phyloP scores from a whole-genome alignment of 2,329 filamentous ascomycete species.

The Colletotrichum horii region DNA sequence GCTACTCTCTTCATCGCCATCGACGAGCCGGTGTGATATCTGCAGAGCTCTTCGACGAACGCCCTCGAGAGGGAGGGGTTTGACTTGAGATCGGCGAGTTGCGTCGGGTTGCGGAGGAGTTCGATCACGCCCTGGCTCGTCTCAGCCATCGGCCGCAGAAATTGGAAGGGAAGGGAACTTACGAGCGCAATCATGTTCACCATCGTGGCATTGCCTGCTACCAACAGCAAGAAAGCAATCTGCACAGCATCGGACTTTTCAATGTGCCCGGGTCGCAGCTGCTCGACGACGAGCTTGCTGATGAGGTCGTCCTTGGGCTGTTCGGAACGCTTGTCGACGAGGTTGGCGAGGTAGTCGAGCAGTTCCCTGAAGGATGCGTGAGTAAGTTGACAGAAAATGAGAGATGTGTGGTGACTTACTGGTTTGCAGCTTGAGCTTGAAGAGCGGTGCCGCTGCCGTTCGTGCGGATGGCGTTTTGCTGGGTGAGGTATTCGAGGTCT shows the following conservation, averaged over 20 bases:
- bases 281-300: conserved; percentile 46
- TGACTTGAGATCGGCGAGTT: conserved; percentile 44
- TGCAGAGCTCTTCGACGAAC: conserved; percentile 54
- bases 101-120: conserved; percentile 46
- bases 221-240: conserved; percentile 54
- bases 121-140: conserved; percentile 44
- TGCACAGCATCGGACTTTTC: conserved; percentile 47
- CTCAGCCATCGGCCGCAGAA: neutral
- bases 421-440: conserved; percentile 49
- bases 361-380: conserved; percentile 35
- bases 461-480: conserved; percentile 50
- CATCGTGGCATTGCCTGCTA: conserved; percentile 58
- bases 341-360: conserved; percentile 46
- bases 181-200: conserved; percentile 55
- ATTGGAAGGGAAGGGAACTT: neutral
- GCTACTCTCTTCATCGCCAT: conserved; percentile 52
- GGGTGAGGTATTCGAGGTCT: conserved; percentile 49
- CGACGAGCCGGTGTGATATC: conserved; percentile 52
- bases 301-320: conserved; percentile 50
- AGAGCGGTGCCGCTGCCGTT: conserved; percentile 52
- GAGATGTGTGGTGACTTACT: conserved; percentile 29
- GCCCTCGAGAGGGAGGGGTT: conserved; percentile 38
- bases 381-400: neutral
- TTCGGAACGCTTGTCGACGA: conserved; percentile 45
- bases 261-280: conserved; percentile 43